Evolutionary conservation across 192 early-diverging fungal species (phyloP), one percentile per base, ranked within the genome.

Genomic region (Backusella parvicylindrica): DNA sequence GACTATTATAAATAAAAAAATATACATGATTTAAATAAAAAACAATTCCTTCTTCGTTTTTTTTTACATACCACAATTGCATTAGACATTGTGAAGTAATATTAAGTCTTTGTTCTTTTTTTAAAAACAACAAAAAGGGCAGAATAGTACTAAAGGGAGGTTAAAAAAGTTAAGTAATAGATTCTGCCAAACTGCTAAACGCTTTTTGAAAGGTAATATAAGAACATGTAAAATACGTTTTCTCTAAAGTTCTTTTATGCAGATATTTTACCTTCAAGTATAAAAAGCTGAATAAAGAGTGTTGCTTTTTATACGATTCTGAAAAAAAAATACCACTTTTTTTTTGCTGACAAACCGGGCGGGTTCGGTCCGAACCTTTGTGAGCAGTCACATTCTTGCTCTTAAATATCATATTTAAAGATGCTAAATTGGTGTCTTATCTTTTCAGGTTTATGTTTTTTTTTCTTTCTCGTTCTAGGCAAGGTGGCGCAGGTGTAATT

Each of bases 1-100:
- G 86, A 77, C 88, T 87, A 77, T 12, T 47, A 53, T 26, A 36
- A 36, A 70, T 41, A 36, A 64, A 8, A 32, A 28, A 28, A 9
- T 15, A 11, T 26, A 26, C 18, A 28, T 13, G 9, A 15, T 16
- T 31, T 16, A 31, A 37, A 18, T 18, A 23, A 73, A 21, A 56
- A 37, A 30, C 38, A 40, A 49, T n/a, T 38, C 12, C 60, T 4
- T 56, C 13, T 12, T 70, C 33, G 64, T 2, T 33, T 15, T 47
- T 26, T 35, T 56, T 66, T n/a, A 30, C 43, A 72, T 64, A 77
- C 75, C 75, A 77, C 75, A 71, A 72, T 66, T 43, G 69, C 70
- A 36, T 77, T 77, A 37, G 75, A 71, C 75, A 75, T 75, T 70
- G 33, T 66, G 50, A 56, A 56, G 23, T 56, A 26, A 9, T 12